Base-by-base conservation (phyloP, 768 basidiomycete genomes). In the Hypsizygus marmoreus region DNA sequence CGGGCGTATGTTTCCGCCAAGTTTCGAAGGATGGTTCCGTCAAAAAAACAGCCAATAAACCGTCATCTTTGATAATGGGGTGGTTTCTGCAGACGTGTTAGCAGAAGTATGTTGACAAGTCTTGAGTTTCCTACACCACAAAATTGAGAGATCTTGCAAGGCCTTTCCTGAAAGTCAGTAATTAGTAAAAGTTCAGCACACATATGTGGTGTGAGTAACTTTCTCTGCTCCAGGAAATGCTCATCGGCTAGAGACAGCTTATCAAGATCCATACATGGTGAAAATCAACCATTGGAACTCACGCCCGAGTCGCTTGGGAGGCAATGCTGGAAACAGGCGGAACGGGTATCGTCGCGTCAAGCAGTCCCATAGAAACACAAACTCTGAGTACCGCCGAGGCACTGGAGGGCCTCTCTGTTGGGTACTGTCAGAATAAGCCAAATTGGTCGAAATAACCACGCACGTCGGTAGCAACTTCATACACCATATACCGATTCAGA, bases 291-390 rank as follows among this genome's bases (percentile, higher is more conserved):
- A 35, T n/a, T 29, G 26, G 5, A 17, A 74, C 90, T 72, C 56
- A 92, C 91, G 83, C 65, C 90, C 90, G 51, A 98, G 76, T 35
- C 93, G 80, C 66, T 98, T 98, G 0, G 97, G 97, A 12, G 97
- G 97, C 23, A 98, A 69, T 3, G 81, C 70, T 13, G 91, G 85
- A 53, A 97, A 78, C 19, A 98, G 71, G 36, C 97, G 83, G 79
- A 97, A 98, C 1, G 97, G 95, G 70, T 97, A 97, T 43, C 94
- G 80, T 53, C 85, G 81, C 40, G 81, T 65, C 33, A 99, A 73
- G 51, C 84, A 86, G 52, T 97, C 94, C 81, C 91, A 88, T 20
- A 98, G 72, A 65, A 88, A 94, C 8, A 78, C 79, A 63, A 98
- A 99, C 63, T 99, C 97, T 6, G 90, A 92, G 64, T 97, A 99